Evolutionary conservation across 129 eudicot genomes (phyloP).

Genomic region (Flaveria bidentis): DNA sequence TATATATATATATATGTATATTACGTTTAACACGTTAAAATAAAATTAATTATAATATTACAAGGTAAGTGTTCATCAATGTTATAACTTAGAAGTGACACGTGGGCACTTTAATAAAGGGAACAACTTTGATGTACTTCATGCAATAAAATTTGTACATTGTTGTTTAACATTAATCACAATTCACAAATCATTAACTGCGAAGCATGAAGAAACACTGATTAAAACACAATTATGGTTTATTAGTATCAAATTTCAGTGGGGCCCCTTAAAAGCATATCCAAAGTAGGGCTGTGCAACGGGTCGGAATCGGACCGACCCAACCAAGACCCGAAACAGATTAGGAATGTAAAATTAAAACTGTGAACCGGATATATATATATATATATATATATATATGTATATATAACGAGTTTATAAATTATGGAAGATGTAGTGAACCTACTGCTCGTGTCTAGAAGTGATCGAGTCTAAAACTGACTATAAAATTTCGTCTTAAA

Average conservation of each 20-base stretch:
- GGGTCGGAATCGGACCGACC: too few species aligned
- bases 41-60: neutral
- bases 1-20: too few species aligned
- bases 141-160: conserved; percentile 17
- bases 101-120: conserved; percentile 13
- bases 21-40: neutral
- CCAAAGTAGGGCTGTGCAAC: too few species aligned
- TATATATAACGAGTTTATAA: too few species aligned
- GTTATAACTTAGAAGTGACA: neutral
- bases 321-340: too few species aligned
- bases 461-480: too few species aligned
- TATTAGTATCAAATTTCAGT: conserved; percentile 13
- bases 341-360: too few species aligned
- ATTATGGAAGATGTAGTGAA: too few species aligned
- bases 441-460: too few species aligned
- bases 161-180: neutral
- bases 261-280: conserved; percentile 19
- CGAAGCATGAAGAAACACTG: conserved; percentile 26
- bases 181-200: conserved; percentile 24
- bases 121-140: neutral
- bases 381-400: too few species aligned
- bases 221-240: conserved; percentile 20
- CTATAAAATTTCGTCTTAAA: too few species aligned
- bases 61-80: neutral
- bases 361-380: too few species aligned